phyloP scores from a whole-genome alignment of 768 basidiomycete genomes.

The Leccinum uliginosum region DNA sequence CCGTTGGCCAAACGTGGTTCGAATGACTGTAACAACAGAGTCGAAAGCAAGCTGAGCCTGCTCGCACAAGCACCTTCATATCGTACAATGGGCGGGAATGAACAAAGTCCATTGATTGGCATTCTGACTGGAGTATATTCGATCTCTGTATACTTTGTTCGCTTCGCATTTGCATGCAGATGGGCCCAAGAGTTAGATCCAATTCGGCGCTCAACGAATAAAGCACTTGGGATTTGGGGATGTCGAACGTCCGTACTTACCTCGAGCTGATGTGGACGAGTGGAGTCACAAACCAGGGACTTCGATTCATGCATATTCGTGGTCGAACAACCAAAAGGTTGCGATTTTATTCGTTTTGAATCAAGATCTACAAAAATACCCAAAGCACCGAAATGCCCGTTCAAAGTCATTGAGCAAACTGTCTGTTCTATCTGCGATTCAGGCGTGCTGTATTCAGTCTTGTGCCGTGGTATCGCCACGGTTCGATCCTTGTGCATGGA shows the following conservation, averaged over 20 bases:
- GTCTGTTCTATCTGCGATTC: no score
- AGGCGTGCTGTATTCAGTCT: not conserved
- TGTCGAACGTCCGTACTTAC: not conserved
- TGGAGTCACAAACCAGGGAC: not conserved
- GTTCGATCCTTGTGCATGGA: not conserved
- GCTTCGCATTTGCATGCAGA: no score
- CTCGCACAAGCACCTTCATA: not conserved
- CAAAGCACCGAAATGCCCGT: not conserved
- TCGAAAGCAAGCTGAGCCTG: not conserved
- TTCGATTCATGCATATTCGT: constrained; percentile 2
- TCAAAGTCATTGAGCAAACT: not conserved
- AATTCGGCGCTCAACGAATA: not conserved
- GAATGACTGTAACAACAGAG: no score
- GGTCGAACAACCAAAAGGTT: not conserved
- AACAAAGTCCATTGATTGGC: not conserved
- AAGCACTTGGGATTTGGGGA: no score
- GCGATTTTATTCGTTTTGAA: not conserved
- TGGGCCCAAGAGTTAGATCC: no score
- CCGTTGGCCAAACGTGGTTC: no score
- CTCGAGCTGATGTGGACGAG: not conserved
- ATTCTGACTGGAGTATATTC: not conserved
- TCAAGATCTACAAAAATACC: not conserved
- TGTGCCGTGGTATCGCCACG: not conserved
- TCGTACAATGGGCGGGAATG: not conserved
- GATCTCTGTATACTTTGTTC: not conserved